Evolutionary conservation across 2,329 filamentous ascomycete genomes (phyloP), one percentile per base, ranked within the genome.

Genomic region (Fusarium bactridioides): DNA sequence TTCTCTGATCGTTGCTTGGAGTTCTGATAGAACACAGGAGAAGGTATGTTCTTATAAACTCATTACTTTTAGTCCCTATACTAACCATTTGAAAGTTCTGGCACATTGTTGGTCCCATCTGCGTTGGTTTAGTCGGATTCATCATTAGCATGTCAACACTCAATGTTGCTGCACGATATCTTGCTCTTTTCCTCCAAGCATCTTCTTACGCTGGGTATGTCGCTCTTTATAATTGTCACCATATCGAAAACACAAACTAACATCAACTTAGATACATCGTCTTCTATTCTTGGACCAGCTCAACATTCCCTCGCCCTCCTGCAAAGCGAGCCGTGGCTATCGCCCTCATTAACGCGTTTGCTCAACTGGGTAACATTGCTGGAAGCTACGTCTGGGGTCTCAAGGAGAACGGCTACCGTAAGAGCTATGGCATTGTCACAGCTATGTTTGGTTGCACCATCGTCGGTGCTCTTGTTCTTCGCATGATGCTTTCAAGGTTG

Each of bases 301-400:
- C 86, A 1, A 87, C 86, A 0, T 88, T 88, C 79, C 88, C 88
- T 0, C 86, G 88, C 3, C 88, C 87, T 0, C 88, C 88, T 0
- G 88, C 88, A 4, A 90, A 90, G 83, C 87, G 88, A 41, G 88
- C 88, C 11, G 88, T 89, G 5, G 88, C 88, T 19, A 87, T 90
- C 43, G 88, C 88, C 61, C 83, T 90, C 77, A 86, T 90, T 82
- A 90, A 90, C 77, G 88, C 84, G 54, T 86, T 87, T 79, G 84
- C 83, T 44, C 88, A 88, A 80, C 82, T 89, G 6, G 87, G 87
- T 51, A 89, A 89, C 75, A 84, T 89, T 1, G 89, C 89, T 0
- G 89, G 89, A 4, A 88, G 86, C 0, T 91, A 91, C 74, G 89
- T 91, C 4, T 91, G 89, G 89, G 81, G 84, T 58, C 83, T 91